These are phyloP conservation scores for Aspergillus phoenicis DNA, from an alignment of 2,329 filamentous ascomycete genomes.

Conservation along the genomic window DNA sequence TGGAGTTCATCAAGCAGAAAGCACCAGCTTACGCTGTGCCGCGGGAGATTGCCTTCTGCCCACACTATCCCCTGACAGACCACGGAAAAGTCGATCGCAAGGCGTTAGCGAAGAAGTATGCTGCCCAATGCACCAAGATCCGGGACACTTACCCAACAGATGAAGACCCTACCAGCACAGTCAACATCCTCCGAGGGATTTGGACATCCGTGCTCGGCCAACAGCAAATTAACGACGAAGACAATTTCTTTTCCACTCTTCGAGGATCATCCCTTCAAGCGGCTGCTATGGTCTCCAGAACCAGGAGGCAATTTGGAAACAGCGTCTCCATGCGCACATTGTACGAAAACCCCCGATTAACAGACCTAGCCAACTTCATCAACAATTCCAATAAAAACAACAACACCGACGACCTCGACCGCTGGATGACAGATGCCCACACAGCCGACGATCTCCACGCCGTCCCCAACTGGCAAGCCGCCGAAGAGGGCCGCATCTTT, in stretches of 20 bases:
- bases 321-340: slow-evolving; percentile 13
- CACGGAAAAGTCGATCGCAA: slow-evolving; percentile 64
- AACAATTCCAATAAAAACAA: slow-evolving; percentile 8
- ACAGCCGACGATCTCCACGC: slow-evolving; percentile 1
- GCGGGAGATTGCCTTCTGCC: slow-evolving; percentile 65
- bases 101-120: slow-evolving; percentile 19
- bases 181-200: background rate
- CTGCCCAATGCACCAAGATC: background rate
- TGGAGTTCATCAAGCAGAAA: slow-evolving; percentile 66
- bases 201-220: slow-evolving; percentile 12
- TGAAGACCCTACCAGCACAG: background rate
- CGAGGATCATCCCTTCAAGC: slow-evolving; percentile 15
- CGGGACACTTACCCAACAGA: background rate
- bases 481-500: slow-evolving; percentile 13
- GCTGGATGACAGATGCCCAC: slow-evolving; percentile 3
- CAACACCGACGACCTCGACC: slow-evolving; percentile 9
- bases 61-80: slow-evolving; percentile 68
- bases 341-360: slow-evolving; percentile 4
- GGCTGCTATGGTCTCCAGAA: slow-evolving; percentile 6
- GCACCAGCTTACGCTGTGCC: slow-evolving; percentile 72
- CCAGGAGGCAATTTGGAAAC: slow-evolving; percentile 5
- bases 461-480: slow-evolving; percentile 7
- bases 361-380: slow-evolving; percentile 6
- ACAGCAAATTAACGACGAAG: background rate
- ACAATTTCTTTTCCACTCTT: slow-evolving; percentile 13